Evolutionary conservation across 371 early-diverging fungal species (phyloP).

Genomic region (Rhizomucor miehei): DNA sequence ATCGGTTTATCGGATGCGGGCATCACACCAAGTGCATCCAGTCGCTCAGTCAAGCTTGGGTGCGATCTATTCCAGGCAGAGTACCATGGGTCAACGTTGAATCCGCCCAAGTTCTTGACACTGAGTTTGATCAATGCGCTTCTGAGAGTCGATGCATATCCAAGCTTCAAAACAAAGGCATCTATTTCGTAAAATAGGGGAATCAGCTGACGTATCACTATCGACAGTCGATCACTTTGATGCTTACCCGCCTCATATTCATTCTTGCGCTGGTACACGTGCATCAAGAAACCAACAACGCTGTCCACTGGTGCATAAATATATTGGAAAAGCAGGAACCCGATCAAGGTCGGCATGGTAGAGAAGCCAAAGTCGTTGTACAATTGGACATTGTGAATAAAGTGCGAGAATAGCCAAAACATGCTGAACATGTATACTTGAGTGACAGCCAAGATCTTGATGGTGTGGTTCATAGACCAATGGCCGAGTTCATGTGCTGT

Average conservation of each 20-base stretch:
- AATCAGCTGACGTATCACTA: neutral
- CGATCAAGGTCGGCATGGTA: slow-evolving; percentile 78
- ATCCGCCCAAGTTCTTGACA: slow-evolving; percentile 85
- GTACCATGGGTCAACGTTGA: slow-evolving; percentile 89
- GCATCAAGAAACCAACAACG: slow-evolving; percentile 72
- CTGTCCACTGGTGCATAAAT: slow-evolving; percentile 80
- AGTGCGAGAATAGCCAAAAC: slow-evolving; percentile 84
- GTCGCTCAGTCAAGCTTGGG: slow-evolving; percentile 92
- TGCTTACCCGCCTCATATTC: slow-evolving; percentile 87
- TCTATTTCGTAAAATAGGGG: slow-evolving; percentile 46
- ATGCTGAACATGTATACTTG: slow-evolving; percentile 78
- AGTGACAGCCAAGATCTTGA: slow-evolving; percentile 67
- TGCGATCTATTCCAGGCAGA: slow-evolving; percentile 95
- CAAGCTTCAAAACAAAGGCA: slow-evolving; percentile 87
- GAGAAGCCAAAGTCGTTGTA: slow-evolving; percentile 87
- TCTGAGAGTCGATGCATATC: slow-evolving; percentile 75
- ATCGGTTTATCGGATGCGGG: slow-evolving; percentile 42
- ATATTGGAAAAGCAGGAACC: slow-evolving; percentile 85
- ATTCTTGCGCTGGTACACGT: slow-evolving; percentile 76
- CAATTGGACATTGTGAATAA: slow-evolving; percentile 67
- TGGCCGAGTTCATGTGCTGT: slow-evolving; percentile 97
- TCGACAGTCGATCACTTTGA: neutral
- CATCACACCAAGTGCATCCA: slow-evolving; percentile 63
- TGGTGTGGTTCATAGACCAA: slow-evolving; percentile 88
- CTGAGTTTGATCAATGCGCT: slow-evolving; percentile 89